Conservation (phyloP, 108 stramenopile genomes). For the Seminavis robusta region DNA sequence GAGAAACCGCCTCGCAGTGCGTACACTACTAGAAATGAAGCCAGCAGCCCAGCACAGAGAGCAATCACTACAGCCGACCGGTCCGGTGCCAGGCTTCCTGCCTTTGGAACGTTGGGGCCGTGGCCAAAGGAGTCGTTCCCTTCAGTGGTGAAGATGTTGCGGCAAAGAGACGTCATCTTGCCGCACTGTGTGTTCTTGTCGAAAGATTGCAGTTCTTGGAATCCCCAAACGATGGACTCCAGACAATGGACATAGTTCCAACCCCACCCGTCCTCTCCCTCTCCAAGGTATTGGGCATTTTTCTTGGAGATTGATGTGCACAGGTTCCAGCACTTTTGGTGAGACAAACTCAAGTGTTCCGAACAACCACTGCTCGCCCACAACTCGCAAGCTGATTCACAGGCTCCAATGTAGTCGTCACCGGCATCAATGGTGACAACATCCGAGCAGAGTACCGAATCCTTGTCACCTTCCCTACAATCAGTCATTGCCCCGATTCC, state of each 20-base stretch:
- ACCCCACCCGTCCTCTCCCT: constrained; percentile 54
- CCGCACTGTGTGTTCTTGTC: constrained; percentile 29
- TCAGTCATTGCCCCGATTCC: constrained; percentile 41
- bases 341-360: background rate
- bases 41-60: no score
- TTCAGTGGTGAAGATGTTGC: constrained; percentile 31
- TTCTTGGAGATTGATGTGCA: constrained; percentile 18
- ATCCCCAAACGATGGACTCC: constrained; percentile 38
- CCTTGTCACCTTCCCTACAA: constrained; percentile 28
- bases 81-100: no score
- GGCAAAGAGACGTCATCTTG: constrained; percentile 50
- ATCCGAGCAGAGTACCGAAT: constrained; percentile 4
- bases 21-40: no score
- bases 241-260: constrained; percentile 66
- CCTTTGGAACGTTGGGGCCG: background rate
- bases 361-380: constrained; percentile 35
- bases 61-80: no score
- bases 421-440: constrained; percentile 1
- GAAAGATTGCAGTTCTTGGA: constrained; percentile 5
- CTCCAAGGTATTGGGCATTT: background rate
- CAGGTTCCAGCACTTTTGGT: constrained; percentile 20
- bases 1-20: no score
- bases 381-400: constrained; percentile 48
- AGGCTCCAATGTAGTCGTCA: constrained; percentile 38
- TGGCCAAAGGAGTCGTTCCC: constrained; percentile 28